Evolutionary conservation across 169 alveolate species (phyloP), one percentile per base, ranked within the genome.

Genomic region (Cyclospora cayetanensis): DNA sequence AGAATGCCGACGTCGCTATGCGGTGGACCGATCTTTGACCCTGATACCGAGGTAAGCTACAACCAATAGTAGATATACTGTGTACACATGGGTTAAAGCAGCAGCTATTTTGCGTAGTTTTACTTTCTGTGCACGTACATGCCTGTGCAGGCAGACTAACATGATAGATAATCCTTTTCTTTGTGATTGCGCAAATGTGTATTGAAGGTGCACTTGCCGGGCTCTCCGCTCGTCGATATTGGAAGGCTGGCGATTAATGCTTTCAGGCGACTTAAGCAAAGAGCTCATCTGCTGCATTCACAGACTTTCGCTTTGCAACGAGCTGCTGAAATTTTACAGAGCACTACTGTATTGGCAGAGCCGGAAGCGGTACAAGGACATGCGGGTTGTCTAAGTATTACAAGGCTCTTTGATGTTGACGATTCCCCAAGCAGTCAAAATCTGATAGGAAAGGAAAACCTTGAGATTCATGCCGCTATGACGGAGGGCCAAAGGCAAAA

Each of bases 391-490:
- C 2, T 37, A 43, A 37, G 2, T 50, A 18, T 20, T n/a, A 2
- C 83, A 35, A 70, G 83, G 35, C 3, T 22, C 52, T 43, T 1
- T 37, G 53, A 20, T n/a, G 35, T 11, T 15, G 39, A 43, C 1
- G 22, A 37, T 9, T 29, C 22, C 41, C 35, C 41, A 37, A 35
- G 83, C 11, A 70, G 53, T 43, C 41, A n/a, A 55, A 31, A 70
- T 31, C 52, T 70, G 35, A 4, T 70, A 20, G 83, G 29, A 55
- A 20, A 18, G 42, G 83, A 70, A 2, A 7, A n/a, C 4, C 37
- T n/a, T 37, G 83, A 37, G 35, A 50, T 55, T 37, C 83, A 70
- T 55, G 83, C 83, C 20, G 83, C 83, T 43, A 42, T 77, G 87
- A 77, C 87, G 12, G 87, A 77, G 11, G 20, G 18, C 25, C 87